Percentiles rank a stretch among this genome's conserved stretches.
Evolutionary conservation across 1,284 basidiomycete genomes (phyloP).

Genomic region (Xerocomus minutiporus): DNA sequence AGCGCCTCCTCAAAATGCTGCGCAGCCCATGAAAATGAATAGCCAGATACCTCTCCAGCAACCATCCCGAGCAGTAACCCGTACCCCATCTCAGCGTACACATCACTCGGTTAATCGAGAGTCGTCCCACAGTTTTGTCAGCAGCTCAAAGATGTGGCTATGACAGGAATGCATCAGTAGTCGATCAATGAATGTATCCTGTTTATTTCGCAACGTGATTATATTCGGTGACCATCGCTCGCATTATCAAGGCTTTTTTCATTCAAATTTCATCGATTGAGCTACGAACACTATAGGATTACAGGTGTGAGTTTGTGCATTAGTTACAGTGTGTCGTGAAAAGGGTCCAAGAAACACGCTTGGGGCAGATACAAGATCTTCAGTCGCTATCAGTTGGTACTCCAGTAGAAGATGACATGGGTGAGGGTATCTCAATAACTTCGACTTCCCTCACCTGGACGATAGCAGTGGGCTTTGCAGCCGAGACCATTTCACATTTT

Average conservation of each 20-base stretch:
- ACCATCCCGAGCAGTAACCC: constrained; percentile 1
- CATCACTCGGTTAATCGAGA: constrained; percentile 11
- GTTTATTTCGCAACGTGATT: not conserved
- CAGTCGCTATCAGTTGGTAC: constrained; percentile 29
- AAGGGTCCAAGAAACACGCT: not conserved
- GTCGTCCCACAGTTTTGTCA: constrained; percentile 5
- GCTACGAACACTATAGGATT: constrained; percentile 10
- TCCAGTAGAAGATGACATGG: constrained; percentile 34
- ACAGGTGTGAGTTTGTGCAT: constrained; percentile 12
- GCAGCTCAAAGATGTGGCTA: constrained; percentile 8
- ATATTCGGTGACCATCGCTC: not conserved
- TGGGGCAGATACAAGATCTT: constrained; percentile 9
- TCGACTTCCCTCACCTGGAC: constrained; percentile 60
- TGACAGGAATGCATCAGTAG: not conserved
- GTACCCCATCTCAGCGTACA: constrained; percentile 2
- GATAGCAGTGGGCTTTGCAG: constrained; percentile 53
- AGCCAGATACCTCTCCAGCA: not conserved
- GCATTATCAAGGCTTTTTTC: not conserved
- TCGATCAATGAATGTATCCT: not conserved
- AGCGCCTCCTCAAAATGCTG: constrained; percentile 40
- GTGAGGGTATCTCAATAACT: constrained; percentile 42
- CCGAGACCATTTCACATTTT: constrained; percentile 47
- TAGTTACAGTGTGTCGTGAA: constrained; percentile 20
- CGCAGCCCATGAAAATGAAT: constrained; percentile 21
- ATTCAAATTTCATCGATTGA: not conserved